Base-by-base conservation (phyloP, 805 yeast genomes). In the Starmerella tilneyi region DNA sequence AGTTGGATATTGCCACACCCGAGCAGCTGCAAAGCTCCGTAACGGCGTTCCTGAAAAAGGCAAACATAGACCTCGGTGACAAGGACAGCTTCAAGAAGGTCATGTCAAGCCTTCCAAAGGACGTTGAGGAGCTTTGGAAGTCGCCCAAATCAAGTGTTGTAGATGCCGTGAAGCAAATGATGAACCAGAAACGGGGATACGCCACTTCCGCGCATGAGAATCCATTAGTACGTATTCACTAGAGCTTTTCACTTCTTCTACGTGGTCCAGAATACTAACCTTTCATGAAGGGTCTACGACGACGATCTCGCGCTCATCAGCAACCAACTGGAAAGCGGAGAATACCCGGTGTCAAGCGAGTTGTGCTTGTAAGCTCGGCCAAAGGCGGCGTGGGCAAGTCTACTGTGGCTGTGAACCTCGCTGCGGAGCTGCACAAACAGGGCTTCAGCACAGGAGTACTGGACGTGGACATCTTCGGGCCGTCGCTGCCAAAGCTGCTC, bases 361-460 rank as follows among this genome's bases (percentile, higher is more conserved):
- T 83, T 2, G 50, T 84, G 1, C 68, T 83, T 2, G 86, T 81
- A 0, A 71, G 85, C 0, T 79, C 86, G 2, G 84, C 84, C 3
- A 81, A 81, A 58, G 89, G 89, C 3, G 89, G 89, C 0, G 89
- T 81, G 9, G 89, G 89, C 0, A 81, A 81, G 58, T 79, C 86
- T 1, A 81, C 89, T 0, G 83, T 81, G 0, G 50, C 67, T 9
- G 77, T 76, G 7, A 84, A 84, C 54, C 53, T 80, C 9, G 88
- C 94, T 0, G 57, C 79, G 29, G 73, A 84, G 0, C 61, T 84
- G 41, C 73, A 73, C 32, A 57, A 66, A 22, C 56, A 63, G 23
- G 81, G 82, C 0, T 63, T 73, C 34, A 70, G 69, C 17, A 78
- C 76, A 1, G 94, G 94, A 0, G 57, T 84, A 2, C 64, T 84